These are phyloP conservation scores for Teratosphaeria viscida DNA, from an alignment of 2,329 filamentous ascomycete genomes.

Conservation along the genomic window DNA sequence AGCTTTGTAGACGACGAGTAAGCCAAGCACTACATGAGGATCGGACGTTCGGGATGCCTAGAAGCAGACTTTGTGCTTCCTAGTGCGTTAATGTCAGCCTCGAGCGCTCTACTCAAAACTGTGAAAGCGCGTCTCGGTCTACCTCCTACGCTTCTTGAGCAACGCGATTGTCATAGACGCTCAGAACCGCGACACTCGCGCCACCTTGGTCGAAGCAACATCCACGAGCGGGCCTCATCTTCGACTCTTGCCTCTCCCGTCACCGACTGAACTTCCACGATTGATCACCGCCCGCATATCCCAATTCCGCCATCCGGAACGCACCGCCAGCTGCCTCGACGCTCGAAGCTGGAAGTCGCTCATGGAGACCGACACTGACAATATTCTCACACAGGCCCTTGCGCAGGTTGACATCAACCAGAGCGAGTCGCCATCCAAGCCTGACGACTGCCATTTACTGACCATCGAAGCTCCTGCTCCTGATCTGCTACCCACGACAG, in stretches of 20 bases:
- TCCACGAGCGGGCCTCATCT: background rate
- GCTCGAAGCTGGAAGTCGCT: too few species aligned
- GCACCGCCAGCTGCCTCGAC: too few species aligned
- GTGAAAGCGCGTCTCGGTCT: background rate
- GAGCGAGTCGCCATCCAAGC: background rate
- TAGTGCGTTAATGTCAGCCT: background rate
- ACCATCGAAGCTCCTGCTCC: background rate
- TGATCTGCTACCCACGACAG: background rate
- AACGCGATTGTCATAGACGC: background rate
- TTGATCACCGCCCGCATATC: background rate
- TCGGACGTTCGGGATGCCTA: too few species aligned
- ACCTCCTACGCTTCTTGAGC: too few species aligned
- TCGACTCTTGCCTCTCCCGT: background rate
- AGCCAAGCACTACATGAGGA: background rate
- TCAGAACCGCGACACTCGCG: background rate
- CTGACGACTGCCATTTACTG: background rate
- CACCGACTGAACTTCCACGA: background rate
- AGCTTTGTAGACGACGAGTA: slow-evolving; percentile 53
- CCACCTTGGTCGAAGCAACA: background rate
- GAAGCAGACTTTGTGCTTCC: too few species aligned
- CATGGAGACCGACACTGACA: background rate
- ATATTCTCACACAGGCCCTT: background rate
- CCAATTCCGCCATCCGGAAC: too few species aligned
- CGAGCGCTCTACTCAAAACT: background rate
- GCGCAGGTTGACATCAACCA: background rate